phyloP scores from a whole-genome alignment of 2,329 filamentous ascomycete genomes.

The Colletotrichum australisinense region DNA sequence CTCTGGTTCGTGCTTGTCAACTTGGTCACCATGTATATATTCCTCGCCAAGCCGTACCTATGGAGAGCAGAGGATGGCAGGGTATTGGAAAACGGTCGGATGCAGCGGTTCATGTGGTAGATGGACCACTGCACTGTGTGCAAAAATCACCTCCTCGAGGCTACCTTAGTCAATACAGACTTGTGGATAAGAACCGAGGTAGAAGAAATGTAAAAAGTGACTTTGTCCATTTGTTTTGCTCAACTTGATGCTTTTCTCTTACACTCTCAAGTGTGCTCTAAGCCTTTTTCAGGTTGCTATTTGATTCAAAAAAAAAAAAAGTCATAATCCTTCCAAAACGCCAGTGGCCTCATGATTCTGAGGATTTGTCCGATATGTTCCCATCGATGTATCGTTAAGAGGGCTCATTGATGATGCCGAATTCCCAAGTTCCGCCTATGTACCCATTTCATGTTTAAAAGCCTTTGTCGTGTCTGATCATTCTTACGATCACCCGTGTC shows the following conservation, averaged over 20 bases:
- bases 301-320: not conserved
- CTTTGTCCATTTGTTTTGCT: not conserved
- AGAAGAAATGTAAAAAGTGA: not conserved
- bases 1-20: constrained; percentile 77
- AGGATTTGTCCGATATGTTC: constrained; percentile 1
- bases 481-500: not conserved
- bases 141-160: too few species aligned
- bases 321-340: constrained; percentile 24
- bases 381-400: not conserved
- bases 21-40: constrained; percentile 74
- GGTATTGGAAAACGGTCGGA: constrained; percentile 63
- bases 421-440: constrained; percentile 14
- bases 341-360: not conserved
- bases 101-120: constrained; percentile 88
- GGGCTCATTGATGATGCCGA: constrained; percentile 21
- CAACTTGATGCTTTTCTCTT: constrained; percentile 8
- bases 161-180: too few species aligned
- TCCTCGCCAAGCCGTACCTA: constrained; percentile 74
- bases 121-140: not conserved
- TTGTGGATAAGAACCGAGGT: not conserved
- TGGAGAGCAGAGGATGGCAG: constrained; percentile 69
- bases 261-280: constrained; percentile 31
- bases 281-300: constrained; percentile 1
- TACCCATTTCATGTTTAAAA: constrained; percentile 7
- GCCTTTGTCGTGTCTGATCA: not conserved